Conservation (phyloP, 129 eudicot species). For the Centrapalus pauciflorus region DNA sequence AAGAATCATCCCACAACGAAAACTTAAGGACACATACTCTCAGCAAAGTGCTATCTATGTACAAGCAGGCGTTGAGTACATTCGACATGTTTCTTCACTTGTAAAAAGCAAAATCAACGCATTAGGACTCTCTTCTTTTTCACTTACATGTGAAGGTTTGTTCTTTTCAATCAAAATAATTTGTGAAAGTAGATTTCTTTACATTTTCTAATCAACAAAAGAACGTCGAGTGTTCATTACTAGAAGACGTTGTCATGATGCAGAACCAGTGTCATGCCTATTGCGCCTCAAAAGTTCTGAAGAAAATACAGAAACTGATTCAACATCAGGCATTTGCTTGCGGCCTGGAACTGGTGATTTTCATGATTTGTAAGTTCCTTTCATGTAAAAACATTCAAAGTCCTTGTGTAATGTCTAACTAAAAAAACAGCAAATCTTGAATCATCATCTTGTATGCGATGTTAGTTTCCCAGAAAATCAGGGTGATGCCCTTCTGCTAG, state of each 20-base stretch:
- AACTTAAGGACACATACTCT: conserved; percentile 71
- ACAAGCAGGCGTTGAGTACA: conserved; percentile 88
- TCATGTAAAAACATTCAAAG: not conserved
- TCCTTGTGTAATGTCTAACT: not conserved
- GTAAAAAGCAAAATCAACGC: conserved; percentile 67
- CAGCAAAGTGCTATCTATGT: conserved; percentile 69
- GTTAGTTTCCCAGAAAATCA: conserved; percentile 86
- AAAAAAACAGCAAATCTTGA: not conserved
- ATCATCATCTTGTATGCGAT: conserved; percentile 1
- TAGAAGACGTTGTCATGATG: conserved; percentile 19
- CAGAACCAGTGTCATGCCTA: conserved; percentile 60
- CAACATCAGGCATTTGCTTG: conserved; percentile 48
- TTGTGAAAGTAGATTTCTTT: not conserved
- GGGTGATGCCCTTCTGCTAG: conserved; percentile 79
- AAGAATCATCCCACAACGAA: conserved; percentile 73
- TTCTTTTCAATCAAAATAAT: not conserved
- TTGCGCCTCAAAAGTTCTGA: conserved; percentile 62
- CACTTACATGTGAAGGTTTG: conserved; percentile 73
- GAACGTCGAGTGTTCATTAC: not conserved
- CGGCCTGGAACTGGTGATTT: conserved; percentile 79
- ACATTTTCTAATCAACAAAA: not conserved
- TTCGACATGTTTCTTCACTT: conserved; percentile 78
- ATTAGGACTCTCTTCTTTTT: conserved; percentile 49
- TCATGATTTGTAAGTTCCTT: conserved; percentile 77
- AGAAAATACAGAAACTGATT: conserved; percentile 51